These are phyloP conservation scores for Pachyrhizus erosus DNA, from an alignment of 306 rosid genomes.

Conservation along the genomic window DNA sequence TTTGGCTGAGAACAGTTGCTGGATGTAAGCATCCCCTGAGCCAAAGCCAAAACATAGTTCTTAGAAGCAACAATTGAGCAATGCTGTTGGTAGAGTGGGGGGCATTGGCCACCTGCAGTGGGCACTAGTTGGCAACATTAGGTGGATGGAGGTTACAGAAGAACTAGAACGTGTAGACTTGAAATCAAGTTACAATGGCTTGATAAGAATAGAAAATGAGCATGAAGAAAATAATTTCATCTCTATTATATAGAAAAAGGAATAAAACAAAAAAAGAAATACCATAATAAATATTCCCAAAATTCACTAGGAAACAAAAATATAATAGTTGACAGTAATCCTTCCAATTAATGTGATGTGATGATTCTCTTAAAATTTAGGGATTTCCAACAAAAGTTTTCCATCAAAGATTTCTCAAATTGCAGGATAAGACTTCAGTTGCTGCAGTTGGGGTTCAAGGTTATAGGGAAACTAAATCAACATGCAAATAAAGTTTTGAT, in stretches of 20 bases:
- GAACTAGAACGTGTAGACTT: neutral
- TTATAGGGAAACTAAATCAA: neutral
- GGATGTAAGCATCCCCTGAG: neutral
- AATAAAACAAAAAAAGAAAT: neutral
- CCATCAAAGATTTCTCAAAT: neutral
- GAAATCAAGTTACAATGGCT: neutral
- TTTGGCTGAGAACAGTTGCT: neutral
- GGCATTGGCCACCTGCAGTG: neutral
- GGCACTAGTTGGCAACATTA: neutral
- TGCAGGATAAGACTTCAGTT: neutral
- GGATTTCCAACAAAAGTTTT: neutral
- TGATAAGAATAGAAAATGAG: neutral
- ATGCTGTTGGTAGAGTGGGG: neutral
- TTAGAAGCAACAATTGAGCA: neutral
- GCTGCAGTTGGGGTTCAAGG: neutral
- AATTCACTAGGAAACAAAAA: neutral
- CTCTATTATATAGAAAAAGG: neutral
- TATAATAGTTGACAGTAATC: neutral
- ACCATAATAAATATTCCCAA: neutral
- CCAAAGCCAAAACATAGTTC: neutral
- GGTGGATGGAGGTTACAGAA: too few species aligned
- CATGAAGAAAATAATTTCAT: neutral
- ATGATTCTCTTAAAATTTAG: neutral
- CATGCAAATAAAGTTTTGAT: slow-evolving; percentile 1
- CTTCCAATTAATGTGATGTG: neutral